These are phyloP conservation scores for Centaurea solstitialis DNA, from an alignment of 129 eudicot genomes.

Conservation along the genomic window DNA sequence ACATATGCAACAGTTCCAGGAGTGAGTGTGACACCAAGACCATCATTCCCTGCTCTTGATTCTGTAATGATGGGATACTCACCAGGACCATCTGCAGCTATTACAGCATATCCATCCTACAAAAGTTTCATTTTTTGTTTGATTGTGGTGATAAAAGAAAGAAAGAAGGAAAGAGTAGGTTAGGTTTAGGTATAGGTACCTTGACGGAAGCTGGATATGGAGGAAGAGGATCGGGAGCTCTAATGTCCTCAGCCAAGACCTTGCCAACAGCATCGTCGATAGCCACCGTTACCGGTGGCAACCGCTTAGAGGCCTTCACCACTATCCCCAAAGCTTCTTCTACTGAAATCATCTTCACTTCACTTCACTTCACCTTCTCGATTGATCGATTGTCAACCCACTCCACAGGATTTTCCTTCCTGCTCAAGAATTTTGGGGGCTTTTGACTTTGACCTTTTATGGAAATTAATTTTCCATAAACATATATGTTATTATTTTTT, in stretches of 20 bases:
- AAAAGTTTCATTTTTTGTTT: neutral
- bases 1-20: slow-evolving; percentile 95
- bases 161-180: neutral
- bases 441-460: neutral
- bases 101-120: slow-evolving; percentile 95
- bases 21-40: slow-evolving; percentile 61
- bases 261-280: slow-evolving; percentile 73
- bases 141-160: neutral
- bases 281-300: slow-evolving; percentile 60
- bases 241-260: slow-evolving; percentile 61
- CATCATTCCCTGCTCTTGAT: slow-evolving; percentile 96
- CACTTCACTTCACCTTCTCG: neutral
- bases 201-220: slow-evolving; percentile 81
- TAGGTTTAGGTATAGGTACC: no score
- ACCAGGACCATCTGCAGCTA: slow-evolving; percentile 96
- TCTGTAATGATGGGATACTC: slow-evolving; percentile 84
- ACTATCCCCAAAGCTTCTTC: slow-evolving; percentile 66
- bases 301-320: slow-evolving; percentile 46
- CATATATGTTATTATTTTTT: no score
- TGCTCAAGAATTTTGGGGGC: neutral
- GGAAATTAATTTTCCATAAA: no score
- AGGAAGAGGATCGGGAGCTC: slow-evolving; percentile 86
- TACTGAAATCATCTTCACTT: slow-evolving; percentile 52
- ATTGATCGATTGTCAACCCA: neutral
- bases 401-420: neutral